Conservation (phyloP, 352 stramenopile genomes). For the Thraustochytrium sp. region DNA sequence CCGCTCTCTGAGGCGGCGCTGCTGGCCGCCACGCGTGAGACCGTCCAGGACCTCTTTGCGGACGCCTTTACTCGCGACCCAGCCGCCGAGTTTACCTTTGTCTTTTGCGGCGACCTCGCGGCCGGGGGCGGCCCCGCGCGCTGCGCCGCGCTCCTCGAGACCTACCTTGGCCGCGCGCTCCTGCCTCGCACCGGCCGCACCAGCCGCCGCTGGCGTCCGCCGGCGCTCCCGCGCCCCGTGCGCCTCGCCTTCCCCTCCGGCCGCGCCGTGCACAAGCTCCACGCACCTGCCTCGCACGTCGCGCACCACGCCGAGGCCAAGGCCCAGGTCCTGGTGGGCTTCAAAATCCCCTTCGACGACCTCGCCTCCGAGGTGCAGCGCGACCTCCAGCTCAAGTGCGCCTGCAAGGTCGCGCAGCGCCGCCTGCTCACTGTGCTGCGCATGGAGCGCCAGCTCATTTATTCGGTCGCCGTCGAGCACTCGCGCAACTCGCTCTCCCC, state of each 20-base stretch:
- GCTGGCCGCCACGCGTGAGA: neutral
- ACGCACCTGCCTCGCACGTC: neutral
- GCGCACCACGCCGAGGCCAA: neutral
- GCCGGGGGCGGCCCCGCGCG: neutral
- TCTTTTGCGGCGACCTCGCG: slow-evolving; percentile 24
- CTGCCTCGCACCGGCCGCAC: neutral
- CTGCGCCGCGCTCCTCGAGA: neutral
- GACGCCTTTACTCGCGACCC: slow-evolving; percentile 5
- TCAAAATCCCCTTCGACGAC: neutral
- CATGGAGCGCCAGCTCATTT: slow-evolving; percentile 2
- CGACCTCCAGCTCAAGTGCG: neutral
- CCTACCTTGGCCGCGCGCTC: neutral
- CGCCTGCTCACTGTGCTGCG: neutral
- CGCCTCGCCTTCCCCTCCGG: neutral
- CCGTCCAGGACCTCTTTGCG: neutral
- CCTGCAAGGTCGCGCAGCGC: slow-evolving; percentile 26
- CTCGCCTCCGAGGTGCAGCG: neutral
- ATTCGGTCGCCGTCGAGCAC: slow-evolving; percentile 14
- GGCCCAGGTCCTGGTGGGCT: neutral
- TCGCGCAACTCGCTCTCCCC: slow-evolving; percentile 12
- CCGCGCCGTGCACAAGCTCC: neutral
- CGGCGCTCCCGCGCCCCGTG: neutral
- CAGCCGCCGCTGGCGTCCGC: neutral
- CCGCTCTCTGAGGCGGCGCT: neutral
- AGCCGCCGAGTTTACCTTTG: slow-evolving; percentile 23